Evolutionary conservation across 345 rosid species (phyloP), one percentile per base, ranked within the genome.

Genomic region (Passiflora organensis): DNA sequence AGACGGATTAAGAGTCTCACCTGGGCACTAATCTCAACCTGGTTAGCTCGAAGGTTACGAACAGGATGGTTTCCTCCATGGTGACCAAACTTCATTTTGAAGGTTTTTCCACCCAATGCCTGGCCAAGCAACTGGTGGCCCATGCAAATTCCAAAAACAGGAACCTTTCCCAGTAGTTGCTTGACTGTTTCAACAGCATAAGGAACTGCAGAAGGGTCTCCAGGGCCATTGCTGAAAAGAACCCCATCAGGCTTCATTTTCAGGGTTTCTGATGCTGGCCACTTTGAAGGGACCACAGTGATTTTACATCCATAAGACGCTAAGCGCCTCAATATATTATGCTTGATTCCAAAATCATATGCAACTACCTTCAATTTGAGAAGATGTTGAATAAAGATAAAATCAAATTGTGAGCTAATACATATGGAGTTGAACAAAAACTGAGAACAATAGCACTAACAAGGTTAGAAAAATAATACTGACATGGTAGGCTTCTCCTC

Each of bases 61-160:
- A 93, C 97, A 0, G 97, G 97, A 70, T 89, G 99, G 60, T 93
- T 93, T 32, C 96, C 96, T 67, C 97, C 96, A 71, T 89, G 99
- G 76, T 89, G 99, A 32, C 95, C 96, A 70, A 93, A 93, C 78
- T 93, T 93, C 97, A 93, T 89, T 70, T 93, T 93, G 59, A 80
- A 93, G 54, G 97, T 93, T 60, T 83, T 86, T 62, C 97, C 95
- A 45, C 99, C 96, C 72, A 93, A 72, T 59, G 96, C 99, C 78
- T 86, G 97, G 42, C 97, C 97, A 13, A 93, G 84, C 62, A 93
- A 72, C 65, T 93, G 99, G 70, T 93, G 97, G 44, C 96, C 99
- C 99, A 93, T 93, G 75, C 97, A 87, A 71, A 94, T 94, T 55
- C 97, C 99, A 43, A 84, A 94, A 55, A 94, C 96, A 39, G 97